Evolutionary conservation across 23 red algal genomes (phyloP).

Genomic region (Gracilaria gracilis): DNA sequence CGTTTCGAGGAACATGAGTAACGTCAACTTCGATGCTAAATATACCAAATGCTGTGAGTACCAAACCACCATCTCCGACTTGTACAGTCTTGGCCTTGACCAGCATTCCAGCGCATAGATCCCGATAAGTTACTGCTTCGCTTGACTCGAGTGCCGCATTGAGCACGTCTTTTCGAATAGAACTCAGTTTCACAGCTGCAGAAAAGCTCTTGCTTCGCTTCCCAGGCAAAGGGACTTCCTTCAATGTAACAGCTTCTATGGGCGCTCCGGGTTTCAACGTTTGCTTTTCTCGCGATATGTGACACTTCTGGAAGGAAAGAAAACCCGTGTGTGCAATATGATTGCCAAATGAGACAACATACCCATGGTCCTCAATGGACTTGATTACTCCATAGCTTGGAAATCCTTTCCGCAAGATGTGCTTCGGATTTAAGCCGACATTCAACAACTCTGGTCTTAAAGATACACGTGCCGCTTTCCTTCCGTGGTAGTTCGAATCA

Average conservation of each 20-base stretch:
- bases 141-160: slow-evolving; percentile 14
- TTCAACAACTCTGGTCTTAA: slow-evolving; percentile 61
- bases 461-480: slow-evolving; percentile 32
- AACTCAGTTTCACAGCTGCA: slow-evolving; percentile 11
- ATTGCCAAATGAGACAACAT: slow-evolving; percentile 61
- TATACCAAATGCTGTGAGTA: slow-evolving; percentile 42
- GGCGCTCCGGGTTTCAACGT: slow-evolving; percentile 37
- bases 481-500: slow-evolving; percentile 26
- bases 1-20: slow-evolving; percentile 48
- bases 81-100: slow-evolving; percentile 47
- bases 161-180: slow-evolving; percentile 15
- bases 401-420: slow-evolving; percentile 54
- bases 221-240: slow-evolving; percentile 20
- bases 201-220: slow-evolving; percentile 32
- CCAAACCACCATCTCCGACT: slow-evolving; percentile 23
- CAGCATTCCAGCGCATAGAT: slow-evolving; percentile 54
- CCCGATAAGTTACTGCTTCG: slow-evolving; percentile 28
- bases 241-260: slow-evolving; percentile 31
- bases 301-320: slow-evolving; percentile 45
- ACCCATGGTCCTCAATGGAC: slow-evolving; percentile 79
- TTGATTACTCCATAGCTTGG: slow-evolving; percentile 23
- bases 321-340: slow-evolving; percentile 46
- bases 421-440: slow-evolving; percentile 48
- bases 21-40: slow-evolving; percentile 57
- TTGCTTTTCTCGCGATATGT: background rate